Evolutionary conservation across 2,329 filamentous ascomycete species (phyloP), one percentile per base, ranked within the genome.

Genomic region (Colletotrichum sp.): DNA sequence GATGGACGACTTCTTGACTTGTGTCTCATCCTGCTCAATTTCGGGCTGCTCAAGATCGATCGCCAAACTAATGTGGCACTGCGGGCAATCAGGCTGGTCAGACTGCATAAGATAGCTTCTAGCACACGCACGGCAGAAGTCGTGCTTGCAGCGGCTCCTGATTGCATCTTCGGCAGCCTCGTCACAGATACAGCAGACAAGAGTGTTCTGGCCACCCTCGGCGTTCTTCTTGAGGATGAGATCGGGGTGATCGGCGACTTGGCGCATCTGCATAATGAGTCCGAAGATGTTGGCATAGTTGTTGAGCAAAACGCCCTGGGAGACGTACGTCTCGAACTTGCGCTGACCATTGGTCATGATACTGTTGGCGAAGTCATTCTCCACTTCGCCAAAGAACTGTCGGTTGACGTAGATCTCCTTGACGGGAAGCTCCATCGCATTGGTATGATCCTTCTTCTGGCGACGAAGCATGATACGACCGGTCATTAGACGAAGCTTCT

Each of bases 201-300:
- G 88, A 15, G 98, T 89, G 78, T 98, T 98, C 84, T 98, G 95
- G 3, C 96, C 96, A 69, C 94, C 95, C 79, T 96, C 93, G 4
- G 90, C 91, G 77, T 96, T 92, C 86, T 97, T 98, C 87, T 96
- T 97, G 77, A 98, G 86, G 65, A 99, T 94, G 43, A 99, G 86
- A 85, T 99, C 97, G 0, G 97, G 97, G 82, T 99, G 97, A 79
- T 99, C 97, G 9, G 97, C 96, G 30, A 98, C 95, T 86, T 99
- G 97, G 71, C 97, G 94, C 96, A 99, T 98, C 84, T 98, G 96
- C 95, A 98, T 98, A 82, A 99, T 98, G 71, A 99, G 90, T 82
- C 96, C 96, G 81, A 99, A 99, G 78, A 99, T 98, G 83, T 99
- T 99, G 87, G 97, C 97, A 80, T 98, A 98, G 83, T 98, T 98